Conservation (phyloP, 768 basidiomycete species). For the Rhizopogon vulgaris region DNA sequence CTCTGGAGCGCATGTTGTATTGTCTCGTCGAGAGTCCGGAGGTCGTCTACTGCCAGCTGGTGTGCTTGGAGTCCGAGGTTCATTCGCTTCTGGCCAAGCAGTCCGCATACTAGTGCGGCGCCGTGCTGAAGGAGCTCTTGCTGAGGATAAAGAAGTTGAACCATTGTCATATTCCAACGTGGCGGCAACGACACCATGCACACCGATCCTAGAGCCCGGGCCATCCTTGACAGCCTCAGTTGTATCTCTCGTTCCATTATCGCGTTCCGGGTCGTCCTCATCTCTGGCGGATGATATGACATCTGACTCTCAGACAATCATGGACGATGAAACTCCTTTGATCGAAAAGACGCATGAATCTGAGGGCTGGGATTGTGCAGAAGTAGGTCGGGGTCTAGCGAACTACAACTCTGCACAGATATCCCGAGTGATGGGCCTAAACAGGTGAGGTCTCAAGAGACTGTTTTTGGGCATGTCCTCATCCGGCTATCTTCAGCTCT, state of each 20-base stretch:
- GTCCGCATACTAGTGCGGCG: slow-evolving; percentile 71
- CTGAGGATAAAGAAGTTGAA: slow-evolving; percentile 21
- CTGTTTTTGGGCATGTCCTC: not conserved
- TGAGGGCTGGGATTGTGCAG: slow-evolving; percentile 66
- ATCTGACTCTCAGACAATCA: slow-evolving; percentile 16
- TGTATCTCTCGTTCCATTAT: slow-evolving; percentile 39
- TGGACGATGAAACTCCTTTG: slow-evolving; percentile 27
- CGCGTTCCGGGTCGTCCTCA: slow-evolving; percentile 32
- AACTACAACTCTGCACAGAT: slow-evolving; percentile 97
- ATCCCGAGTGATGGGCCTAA: slow-evolving; percentile 76
- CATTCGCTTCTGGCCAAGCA: slow-evolving; percentile 92
- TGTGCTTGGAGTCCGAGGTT: slow-evolving; percentile 79
- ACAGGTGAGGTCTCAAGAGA: slow-evolving; percentile 60
- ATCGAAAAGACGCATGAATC: slow-evolving; percentile 31
- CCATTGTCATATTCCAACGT: slow-evolving; percentile 39
- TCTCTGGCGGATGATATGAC: slow-evolving; percentile 23
- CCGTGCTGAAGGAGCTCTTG: slow-evolving; percentile 16
- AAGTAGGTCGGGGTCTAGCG: slow-evolving; percentile 90
- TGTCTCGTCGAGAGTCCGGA: slow-evolving; percentile 81
- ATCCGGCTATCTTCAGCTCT: slow-evolving; percentile 44
- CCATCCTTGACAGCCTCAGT: slow-evolving; percentile 41
- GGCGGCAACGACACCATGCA: slow-evolving; percentile 19
- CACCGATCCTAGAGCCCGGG: slow-evolving; percentile 41
- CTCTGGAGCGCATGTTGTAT: slow-evolving; percentile 79
- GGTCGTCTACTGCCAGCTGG: slow-evolving; percentile 91